Evolutionary conservation across 129 eudicot species (phyloP), one percentile per base, ranked within the genome.

Genomic region (Smallanthus sonchifolius): DNA sequence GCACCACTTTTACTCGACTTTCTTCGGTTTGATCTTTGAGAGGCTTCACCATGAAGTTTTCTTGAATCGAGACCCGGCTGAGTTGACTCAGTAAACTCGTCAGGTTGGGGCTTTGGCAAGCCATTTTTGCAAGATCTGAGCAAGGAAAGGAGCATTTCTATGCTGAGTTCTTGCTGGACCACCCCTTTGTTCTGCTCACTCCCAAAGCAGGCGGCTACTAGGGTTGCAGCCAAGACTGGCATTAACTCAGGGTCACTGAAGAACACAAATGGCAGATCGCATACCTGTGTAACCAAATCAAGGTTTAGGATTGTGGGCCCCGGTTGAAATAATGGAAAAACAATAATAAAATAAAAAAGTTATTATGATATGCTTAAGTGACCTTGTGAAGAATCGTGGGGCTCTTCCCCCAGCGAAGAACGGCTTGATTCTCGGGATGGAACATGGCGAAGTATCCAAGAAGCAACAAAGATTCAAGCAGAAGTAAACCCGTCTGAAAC

Each of bases 371-470:
- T n/a, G 65, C 19, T 71, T 48, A 49, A 75, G 70, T 35, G 51
- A 90, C 99, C 97, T 94, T 94, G 82, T 94, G 99, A 85, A 94
- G 99, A 79, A 94, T 94, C 44, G 99, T 91, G 35, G 97, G 97
- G 78, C 91, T 88, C 81, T 91, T 94, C 9, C 99, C 99, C 99
- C 99, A 94, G 19, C 99, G 88, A 76, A 94, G 96, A 59, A 94
- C 99, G 39, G 97, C 97, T 85, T 94, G 99, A 79, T 94, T 94
- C 73, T 84, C 97, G 0, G 84, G 86, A 56, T 94, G 96, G 80
- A 94, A 90, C 83, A 94, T 79, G 64, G 99, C 86, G 77, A 94
- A 94, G 84, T 94, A 85, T 67, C 97, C 93, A 10, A 94, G 93
- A 76, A 94, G 96, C 14, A 80, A 76, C 67, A 94, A 73, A 44